Evolutionary conservation across 768 basidiomycete genomes (phyloP).

Genomic region (Clitopilus passeckerianus): DNA sequence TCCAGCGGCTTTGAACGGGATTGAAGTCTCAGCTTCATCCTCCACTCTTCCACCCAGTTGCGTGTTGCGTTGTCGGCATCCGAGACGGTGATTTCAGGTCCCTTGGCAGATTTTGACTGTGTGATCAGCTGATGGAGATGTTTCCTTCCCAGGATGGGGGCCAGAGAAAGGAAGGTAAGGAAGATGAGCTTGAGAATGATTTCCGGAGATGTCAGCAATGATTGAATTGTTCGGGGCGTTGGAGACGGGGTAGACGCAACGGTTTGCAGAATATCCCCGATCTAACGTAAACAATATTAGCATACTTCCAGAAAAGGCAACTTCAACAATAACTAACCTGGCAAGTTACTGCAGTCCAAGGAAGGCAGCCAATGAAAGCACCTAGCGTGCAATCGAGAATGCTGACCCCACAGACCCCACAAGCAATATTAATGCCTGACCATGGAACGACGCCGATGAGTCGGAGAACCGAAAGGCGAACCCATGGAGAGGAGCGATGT

Average conservation of each 20-base stretch:
- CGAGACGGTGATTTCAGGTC: conserved; percentile 11
- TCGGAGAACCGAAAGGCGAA: conserved; percentile 81
- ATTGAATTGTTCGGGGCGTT: conserved; percentile 74
- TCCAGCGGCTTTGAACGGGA: conserved; percentile 48
- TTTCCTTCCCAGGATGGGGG: conserved; percentile 79
- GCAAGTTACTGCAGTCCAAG: conserved; percentile 91
- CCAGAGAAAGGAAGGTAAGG: conserved; percentile 78
- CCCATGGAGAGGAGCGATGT: conserved; percentile 58
- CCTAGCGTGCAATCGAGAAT: conserved; percentile 73
- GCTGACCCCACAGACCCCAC: conserved; percentile 84
- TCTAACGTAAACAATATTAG: conserved; percentile 35
- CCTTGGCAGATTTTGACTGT: conserved; percentile 12
- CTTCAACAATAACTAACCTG: conserved; percentile 44
- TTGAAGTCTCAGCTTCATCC: conserved; percentile 49
- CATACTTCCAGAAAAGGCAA: conserved; percentile 12
- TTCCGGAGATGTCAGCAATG: conserved; percentile 76
- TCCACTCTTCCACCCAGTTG: conserved; percentile 69
- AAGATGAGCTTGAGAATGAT: conserved; percentile 82
- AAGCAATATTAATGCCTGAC: conserved; percentile 97
- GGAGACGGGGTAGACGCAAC: conserved; percentile 70
- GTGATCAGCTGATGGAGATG: conserved; percentile 55
- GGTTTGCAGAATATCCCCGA: conserved; percentile 84
- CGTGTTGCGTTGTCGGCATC: conserved; percentile 33
- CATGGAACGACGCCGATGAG: conserved; percentile 93
- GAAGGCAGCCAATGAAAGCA: conserved; percentile 77